A percentile compares a stretch with the other conserved stretches of the same genome.
These are phyloP conservation scores for Yamadazyma oceani DNA, from an alignment of 1,139 yeast species.

Conservation along the genomic window DNA sequence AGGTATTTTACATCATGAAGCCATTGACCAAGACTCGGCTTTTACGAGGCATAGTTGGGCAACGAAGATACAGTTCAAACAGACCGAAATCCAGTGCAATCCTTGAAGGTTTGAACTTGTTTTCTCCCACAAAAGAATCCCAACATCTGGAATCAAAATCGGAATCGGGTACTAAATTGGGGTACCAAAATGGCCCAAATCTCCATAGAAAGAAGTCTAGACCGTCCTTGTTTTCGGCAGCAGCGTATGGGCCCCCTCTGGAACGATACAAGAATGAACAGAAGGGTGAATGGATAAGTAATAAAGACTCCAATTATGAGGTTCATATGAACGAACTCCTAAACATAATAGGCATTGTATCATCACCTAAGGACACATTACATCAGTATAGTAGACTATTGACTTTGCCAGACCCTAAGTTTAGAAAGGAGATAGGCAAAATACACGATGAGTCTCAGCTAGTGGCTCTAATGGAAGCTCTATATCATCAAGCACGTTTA, in stretches of 20 bases:
- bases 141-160: no score
- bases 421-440: conserved; percentile 21
- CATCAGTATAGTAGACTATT: conserved; percentile 18
- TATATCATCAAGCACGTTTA: conserved; percentile 29
- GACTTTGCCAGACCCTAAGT: conserved; percentile 14
- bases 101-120: conserved; percentile 43
- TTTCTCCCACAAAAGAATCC: conserved; percentile 24
- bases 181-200: no score
- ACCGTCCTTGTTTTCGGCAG: conserved; percentile 38
- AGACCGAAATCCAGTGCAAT: conserved; percentile 17
- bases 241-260: conserved; percentile 32
- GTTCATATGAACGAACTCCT: conserved; percentile 20
- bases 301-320: background rate
- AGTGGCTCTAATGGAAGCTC: conserved; percentile 26
- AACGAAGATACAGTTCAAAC: background rate
- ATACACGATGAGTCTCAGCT: conserved; percentile 27
- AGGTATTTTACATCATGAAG: no score
- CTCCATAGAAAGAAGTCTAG: no score
- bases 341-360: conserved; percentile 17
- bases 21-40: no score
- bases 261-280: conserved; percentile 25
- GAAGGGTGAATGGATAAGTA: conserved; percentile 9
- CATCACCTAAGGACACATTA: conserved; percentile 16
- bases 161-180: no score
- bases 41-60: no score